Evolutionary conservation across 179 eudicot species (phyloP).

Genomic region (Carnegiea gigantea): DNA sequence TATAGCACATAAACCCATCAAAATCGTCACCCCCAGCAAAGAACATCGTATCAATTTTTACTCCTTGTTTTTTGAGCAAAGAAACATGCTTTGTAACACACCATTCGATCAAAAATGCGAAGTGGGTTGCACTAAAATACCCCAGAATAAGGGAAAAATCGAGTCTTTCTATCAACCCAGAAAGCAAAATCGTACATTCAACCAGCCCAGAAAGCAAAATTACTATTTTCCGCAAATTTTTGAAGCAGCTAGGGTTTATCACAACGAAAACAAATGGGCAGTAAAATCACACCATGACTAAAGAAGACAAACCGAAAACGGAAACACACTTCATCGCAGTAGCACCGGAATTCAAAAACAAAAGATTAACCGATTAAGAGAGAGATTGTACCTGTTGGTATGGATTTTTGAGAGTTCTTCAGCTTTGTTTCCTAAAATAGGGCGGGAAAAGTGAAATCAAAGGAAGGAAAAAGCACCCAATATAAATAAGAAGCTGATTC

Average conservation of each 20-base stretch:
- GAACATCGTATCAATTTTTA: not conserved
- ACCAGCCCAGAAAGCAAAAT: conserved; percentile 1
- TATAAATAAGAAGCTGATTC: not conserved
- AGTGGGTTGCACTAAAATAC: not conserved
- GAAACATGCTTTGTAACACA: not conserved
- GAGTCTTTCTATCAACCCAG: not conserved
- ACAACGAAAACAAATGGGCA: not conserved
- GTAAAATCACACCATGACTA: not conserved
- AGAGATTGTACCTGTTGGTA: not conserved
- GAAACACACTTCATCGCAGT: conserved; percentile 16
- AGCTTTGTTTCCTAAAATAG: not conserved
- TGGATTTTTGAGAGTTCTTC: not conserved
- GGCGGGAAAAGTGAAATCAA: conserved; percentile 18
- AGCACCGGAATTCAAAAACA: conserved; percentile 5
- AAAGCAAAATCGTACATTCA: not conserved
- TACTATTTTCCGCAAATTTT: not conserved
- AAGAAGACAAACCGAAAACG: not conserved
- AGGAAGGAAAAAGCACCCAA: not conserved
- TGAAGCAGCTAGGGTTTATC: conserved; percentile 22
- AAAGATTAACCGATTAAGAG: not conserved
- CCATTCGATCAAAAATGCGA: not conserved
- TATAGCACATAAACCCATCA: conserved; percentile 6
- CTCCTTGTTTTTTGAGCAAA: not conserved
- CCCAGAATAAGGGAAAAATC: not conserved
- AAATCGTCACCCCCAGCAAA: too few relatives aligned